These are phyloP conservation scores for Cymbopogon citratus DNA, from an alignment of 176 grass and related monocot genomes.

Conservation along the genomic window DNA sequence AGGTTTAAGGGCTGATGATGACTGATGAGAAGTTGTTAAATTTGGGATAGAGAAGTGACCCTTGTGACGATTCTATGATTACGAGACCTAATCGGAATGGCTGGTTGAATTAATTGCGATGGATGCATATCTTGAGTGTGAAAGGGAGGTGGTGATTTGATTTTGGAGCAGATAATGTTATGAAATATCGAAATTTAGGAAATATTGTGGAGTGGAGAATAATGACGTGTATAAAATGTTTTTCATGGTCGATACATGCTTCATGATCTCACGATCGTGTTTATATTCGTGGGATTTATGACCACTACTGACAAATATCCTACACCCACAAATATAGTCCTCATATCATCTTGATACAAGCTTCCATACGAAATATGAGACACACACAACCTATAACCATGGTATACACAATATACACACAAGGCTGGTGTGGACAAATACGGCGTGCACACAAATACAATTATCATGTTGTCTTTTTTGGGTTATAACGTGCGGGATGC, in stretches of 20 bases:
- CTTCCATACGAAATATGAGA: not conserved
- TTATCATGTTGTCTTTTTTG: not conserved
- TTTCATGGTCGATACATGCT: not conserved
- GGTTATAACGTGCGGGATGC: not conserved
- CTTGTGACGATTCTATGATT: not conserved
- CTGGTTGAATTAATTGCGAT: not conserved
- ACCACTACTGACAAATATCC: not conserved
- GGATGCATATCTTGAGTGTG: not conserved
- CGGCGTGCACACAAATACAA: not conserved
- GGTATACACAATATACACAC: not conserved
- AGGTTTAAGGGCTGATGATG: conserved; percentile 5
- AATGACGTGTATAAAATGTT: not conserved
- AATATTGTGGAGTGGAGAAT: not conserved
- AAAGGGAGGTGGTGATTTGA: not conserved
- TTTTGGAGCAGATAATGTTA: not conserved
- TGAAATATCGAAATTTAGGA: not conserved
- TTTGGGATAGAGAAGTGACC: conserved; percentile 4
- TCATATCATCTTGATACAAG: not conserved
- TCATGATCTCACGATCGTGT: not conserved
- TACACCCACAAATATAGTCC: not conserved
- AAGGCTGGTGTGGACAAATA: not conserved
- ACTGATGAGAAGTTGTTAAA: conserved; percentile 12
- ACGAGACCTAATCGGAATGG: not conserved
- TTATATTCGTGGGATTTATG: not conserved
- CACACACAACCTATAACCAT: not conserved